Base-by-base conservation (phyloP, 2,329 filamentous ascomycete genomes). In the Ceratocystis colombiana region DNA sequence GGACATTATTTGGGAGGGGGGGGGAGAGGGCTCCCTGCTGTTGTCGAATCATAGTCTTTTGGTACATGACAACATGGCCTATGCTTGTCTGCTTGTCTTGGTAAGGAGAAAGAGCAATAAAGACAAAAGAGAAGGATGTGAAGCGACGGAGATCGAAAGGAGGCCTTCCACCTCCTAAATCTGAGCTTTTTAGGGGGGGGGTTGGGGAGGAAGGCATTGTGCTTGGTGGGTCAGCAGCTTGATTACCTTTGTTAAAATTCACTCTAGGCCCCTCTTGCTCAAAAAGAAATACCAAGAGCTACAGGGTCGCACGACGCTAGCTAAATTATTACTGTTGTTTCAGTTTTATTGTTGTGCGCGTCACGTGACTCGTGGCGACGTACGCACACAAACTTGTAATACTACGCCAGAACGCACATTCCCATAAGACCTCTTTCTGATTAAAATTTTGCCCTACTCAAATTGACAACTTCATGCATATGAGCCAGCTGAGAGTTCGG, bases 101-200 rank as follows among this genome's bases (percentile, higher is more conserved):
- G 10, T 41, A 41, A 4, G 12, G 37, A 12, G 37, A 12, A 15
- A 41, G 37, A 15, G 41, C 3, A 44, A 53, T 44, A 30, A 44
- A 41, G 30, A 41, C 37, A 41, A 45, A 55, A 10, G 37, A 45
- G 15, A 37, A 57, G 10, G 33, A 59, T 57, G 46, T 17, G 46
- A 12, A 44, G n/a, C 46, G 7, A 33, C 25, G 44, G 22, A 62
- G 20, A 62, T 62, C 61, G 20, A 44, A 62, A 46, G 61, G 61
- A 62, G 44, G 37, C 44, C 44, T 25, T 62, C 61, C 61, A 62
- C 37, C n/a, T 59, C 55, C 25, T 59, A 37, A 30, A n/a, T 28
- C 28, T 37, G 25, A n/a, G 55, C 28, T 12, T 30, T 59, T 59
- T 28, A 59, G 28, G 55, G 61, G 44, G 25, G 46, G 37, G 25